Percentiles rank a stretch among this genome's conserved stretches.
These are phyloP conservation scores for Dunaliella primolecta DNA, from an alignment of 139 green algal genomes.

Conservation along the genomic window DNA sequence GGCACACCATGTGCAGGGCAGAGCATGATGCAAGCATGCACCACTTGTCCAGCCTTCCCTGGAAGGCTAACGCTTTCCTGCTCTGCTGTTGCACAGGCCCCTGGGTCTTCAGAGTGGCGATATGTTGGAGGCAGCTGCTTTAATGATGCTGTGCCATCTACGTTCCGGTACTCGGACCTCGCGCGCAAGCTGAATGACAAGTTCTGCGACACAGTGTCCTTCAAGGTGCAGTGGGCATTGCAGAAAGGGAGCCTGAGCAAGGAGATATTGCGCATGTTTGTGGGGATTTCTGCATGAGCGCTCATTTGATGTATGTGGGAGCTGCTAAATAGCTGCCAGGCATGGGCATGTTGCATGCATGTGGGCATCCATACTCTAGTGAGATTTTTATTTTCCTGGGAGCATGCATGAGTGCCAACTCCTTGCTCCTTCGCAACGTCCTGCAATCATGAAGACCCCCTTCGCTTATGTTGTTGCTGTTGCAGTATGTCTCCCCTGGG, in stretches of 20 bases:
- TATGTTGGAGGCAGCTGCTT: constrained; percentile 44
- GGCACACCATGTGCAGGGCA: no score
- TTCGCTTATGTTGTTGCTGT: neutral
- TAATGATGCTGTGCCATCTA: constrained; percentile 34
- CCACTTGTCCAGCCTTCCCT: no score
- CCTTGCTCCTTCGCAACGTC: neutral
- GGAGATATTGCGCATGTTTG: neutral
- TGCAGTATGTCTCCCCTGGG: constrained; percentile 25
- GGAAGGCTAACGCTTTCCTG: no score
- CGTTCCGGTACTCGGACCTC: constrained; percentile 26
- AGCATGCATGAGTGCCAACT: neutral
- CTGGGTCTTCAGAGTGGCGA: constrained; percentile 13
- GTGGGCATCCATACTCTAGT: neutral
- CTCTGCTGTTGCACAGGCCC: constrained; percentile 7
- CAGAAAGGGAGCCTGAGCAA: neutral
- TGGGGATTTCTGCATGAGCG: neutral
- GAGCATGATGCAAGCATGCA: no score
- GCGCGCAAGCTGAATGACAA: constrained; percentile 36
- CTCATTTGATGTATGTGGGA: neutral
- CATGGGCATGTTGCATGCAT: neutral
- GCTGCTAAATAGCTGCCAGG: no score
- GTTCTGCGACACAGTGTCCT: constrained; percentile 31
- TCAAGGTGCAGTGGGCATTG: constrained; percentile 22
- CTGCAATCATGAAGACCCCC: no score
- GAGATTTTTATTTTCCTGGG: neutral